These are phyloP conservation scores for Solanum peruvianum DNA, from an alignment of 257 asterid species.

Conservation along the genomic window DNA sequence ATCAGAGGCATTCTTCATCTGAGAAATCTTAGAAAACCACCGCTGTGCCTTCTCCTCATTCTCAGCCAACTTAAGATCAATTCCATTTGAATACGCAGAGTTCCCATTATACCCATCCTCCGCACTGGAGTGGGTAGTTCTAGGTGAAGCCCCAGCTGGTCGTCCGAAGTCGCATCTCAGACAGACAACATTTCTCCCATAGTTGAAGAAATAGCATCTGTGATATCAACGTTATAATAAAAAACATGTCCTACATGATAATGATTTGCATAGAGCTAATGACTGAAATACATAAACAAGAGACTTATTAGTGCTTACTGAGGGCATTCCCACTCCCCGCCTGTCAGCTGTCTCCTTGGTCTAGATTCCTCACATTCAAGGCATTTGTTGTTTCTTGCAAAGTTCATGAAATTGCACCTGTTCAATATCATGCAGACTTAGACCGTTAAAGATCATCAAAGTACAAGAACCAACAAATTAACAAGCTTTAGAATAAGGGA, in stretches of 20 bases:
- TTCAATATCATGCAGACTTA: slow-evolving; percentile 3
- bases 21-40: slow-evolving; percentile 23
- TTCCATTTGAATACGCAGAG: slow-evolving; percentile 4
- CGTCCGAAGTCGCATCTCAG: slow-evolving; percentile 67
- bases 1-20: slow-evolving; percentile 12
- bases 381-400: slow-evolving; percentile 76
- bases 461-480: not conserved
- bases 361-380: slow-evolving; percentile 86
- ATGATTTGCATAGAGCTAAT: not conserved
- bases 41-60: slow-evolving; percentile 26
- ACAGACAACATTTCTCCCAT: slow-evolving; percentile 70
- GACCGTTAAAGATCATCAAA: not conserved
- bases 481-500: not conserved
- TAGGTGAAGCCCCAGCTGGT: slow-evolving; percentile 38
- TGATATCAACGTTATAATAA: not conserved
- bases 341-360: slow-evolving; percentile 62
- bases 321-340: slow-evolving; percentile 97
- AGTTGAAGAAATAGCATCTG: slow-evolving; percentile 79
- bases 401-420: slow-evolving; percentile 96
- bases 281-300: not conserved
- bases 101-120: slow-evolving; percentile 11
- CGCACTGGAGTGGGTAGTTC: slow-evolving; percentile 14
- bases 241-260: not conserved
- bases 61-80: slow-evolving; percentile 10
- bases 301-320: slow-evolving; percentile 38